Base-by-base conservation (phyloP, 106 monocot genomes). In the Platanthera zijinensis region DNA sequence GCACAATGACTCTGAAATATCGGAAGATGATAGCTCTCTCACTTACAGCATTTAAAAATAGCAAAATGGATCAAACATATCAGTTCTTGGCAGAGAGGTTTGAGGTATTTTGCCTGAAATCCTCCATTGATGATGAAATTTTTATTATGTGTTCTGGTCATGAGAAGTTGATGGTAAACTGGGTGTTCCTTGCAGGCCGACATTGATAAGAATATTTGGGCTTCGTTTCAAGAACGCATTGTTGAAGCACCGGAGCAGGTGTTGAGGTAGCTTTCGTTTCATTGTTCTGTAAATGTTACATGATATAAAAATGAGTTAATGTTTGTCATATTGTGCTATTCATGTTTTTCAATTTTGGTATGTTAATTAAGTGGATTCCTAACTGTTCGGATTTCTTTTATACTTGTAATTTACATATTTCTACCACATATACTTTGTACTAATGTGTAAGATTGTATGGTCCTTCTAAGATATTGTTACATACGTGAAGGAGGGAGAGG, bases 141-240 rank as follows among this genome's bases (percentile, higher is more conserved):
- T 49, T 61, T 51, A 30, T 50, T 52, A 10, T 80, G 14, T 17
- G 22, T 68, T 80, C 67, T 13, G 5, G 32, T 28, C 17, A 13
- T 50, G 25, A 22, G 13, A 30, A 66, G 10, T 39, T 66, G 14
- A 12, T 2, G 15, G 5, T 66, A 45, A 0, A 47, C 46, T 48
- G 70, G 12, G 32, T 70, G 45, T 68, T 46, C 67, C 9, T 32
- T 83, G 72, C 69, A 97, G 97, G 87, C 82, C 82, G 84, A 91
- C 67, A 80, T 25, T 18, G 88, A 97, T 85, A 89, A 89, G 72
- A 93, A 85, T 57, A 85, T 74, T 64, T 96, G 88, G 90, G 96
- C 84, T 66, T 85, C 90, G 52, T 96, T 96, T 83, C 82, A 96
- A 89, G 89, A 90, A 45, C 84, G 90, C 8, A 78, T 96, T 80